These are phyloP conservation scores for Alternaria consortialis DNA, from an alignment of 2,329 filamentous ascomycete species.

Conservation along the genomic window DNA sequence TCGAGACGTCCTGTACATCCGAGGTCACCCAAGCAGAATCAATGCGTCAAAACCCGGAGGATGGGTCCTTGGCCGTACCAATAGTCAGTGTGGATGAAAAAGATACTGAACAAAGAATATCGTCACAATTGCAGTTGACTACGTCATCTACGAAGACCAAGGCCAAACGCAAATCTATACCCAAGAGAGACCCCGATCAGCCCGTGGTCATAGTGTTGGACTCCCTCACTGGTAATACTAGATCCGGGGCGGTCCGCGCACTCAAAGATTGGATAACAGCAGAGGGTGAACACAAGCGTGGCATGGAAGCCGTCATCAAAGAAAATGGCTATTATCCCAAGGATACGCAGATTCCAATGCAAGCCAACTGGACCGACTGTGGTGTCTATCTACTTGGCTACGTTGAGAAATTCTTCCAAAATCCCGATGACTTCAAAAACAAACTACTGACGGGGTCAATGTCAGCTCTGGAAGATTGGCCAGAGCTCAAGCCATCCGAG, in stretches of 20 bases:
- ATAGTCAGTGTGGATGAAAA: slow-evolving; percentile 16
- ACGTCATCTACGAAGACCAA: slow-evolving; percentile 33
- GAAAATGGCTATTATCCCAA: slow-evolving; percentile 72
- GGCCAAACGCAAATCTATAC: slow-evolving; percentile 28
- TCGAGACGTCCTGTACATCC: not conserved
- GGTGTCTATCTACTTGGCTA: slow-evolving; percentile 89
- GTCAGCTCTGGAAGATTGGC: slow-evolving; percentile 64
- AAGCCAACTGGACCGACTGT: slow-evolving; percentile 88
- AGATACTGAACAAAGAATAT: not conserved
- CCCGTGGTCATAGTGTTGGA: slow-evolving; percentile 87
- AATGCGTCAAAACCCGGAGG: not conserved
- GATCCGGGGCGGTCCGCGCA: slow-evolving; percentile 66
- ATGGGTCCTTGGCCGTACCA: not conserved
- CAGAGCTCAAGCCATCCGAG: slow-evolving; percentile 61
- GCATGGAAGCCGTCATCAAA: slow-evolving; percentile 56
- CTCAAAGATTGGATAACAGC: slow-evolving; percentile 79
- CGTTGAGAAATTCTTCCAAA: slow-evolving; percentile 78
- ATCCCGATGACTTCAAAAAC: slow-evolving; percentile 74
- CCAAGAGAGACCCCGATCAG: slow-evolving; percentile 46
- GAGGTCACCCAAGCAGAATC: not conserved
- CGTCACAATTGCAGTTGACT: slow-evolving; percentile 15
- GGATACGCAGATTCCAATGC: slow-evolving; percentile 71
- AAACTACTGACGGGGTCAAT: slow-evolving; percentile 73
- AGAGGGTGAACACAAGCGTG: slow-evolving; percentile 74
- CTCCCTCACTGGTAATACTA: slow-evolving; percentile 72